Conservation (phyloP, 495 filamentous ascomycete genomes). For the Aspergillus wentii region DNA sequence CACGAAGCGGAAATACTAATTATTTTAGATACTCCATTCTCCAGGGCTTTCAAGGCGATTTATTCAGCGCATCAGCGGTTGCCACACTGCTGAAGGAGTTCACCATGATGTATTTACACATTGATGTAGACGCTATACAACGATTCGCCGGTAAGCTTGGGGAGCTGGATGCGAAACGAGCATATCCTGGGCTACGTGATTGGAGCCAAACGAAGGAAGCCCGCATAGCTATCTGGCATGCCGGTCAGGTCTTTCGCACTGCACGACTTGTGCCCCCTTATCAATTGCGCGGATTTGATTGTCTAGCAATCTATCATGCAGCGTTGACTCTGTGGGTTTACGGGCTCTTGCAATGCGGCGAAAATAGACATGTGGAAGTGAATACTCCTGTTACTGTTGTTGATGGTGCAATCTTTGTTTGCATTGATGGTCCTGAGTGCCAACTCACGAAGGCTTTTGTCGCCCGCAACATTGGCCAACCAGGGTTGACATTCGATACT, state of each 20-base stretch:
- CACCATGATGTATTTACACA: conserved; percentile 50
- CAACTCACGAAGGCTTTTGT: conserved; percentile 30
- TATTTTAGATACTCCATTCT: too few relatives aligned
- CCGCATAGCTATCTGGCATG: conserved; percentile 52
- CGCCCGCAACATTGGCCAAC: conserved; percentile 16
- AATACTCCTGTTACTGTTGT: conserved; percentile 18
- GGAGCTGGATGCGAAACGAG: conserved; percentile 47
- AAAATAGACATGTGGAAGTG: conserved; percentile 2
- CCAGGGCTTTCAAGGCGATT: too few relatives aligned
- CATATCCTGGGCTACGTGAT: conserved; percentile 41
- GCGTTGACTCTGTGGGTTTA: conserved; percentile 53
- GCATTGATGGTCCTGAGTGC: conserved; percentile 35
- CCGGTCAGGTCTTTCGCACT: conserved; percentile 51
- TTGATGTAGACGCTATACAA: conserved; percentile 55
- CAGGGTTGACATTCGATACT: conserved; percentile 26
- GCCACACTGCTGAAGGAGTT: conserved; percentile 44
- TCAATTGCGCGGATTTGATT: conserved; percentile 52
- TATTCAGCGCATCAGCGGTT: conserved; percentile 6
- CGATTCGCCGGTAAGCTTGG: conserved; percentile 57
- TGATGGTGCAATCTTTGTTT: too few relatives aligned
- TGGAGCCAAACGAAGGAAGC: conserved; percentile 49
- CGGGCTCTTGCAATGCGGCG: conserved; percentile 33
- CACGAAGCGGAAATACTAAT: too few relatives aligned
- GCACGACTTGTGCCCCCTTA: conserved; percentile 39
- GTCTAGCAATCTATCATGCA: conserved; percentile 52